Base-by-base conservation (phyloP, 768 basidiomycete species). In the Mycena galopus region DNA sequence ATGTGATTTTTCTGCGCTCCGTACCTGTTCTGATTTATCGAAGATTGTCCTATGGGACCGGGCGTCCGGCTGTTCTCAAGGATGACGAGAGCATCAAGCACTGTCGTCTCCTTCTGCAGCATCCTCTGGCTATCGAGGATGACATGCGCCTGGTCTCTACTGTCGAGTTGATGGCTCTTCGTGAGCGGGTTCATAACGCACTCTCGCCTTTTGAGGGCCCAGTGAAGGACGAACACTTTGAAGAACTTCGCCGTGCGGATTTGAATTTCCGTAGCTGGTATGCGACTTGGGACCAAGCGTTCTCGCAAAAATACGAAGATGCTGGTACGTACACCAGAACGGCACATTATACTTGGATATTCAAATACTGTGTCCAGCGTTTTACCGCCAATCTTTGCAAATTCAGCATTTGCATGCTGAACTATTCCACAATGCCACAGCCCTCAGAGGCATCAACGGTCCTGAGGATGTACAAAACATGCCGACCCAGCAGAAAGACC, bases 91-190 rank as follows among this genome's bases (percentile, higher is more conserved):
- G 95, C 61, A 96, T 98, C 69, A 88, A 86, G 77, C 90, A 94
- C 71, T 95, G 94, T 75, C 90, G 93, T 39, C 84, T 92, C 56
- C 86, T 98, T 23, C 83, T 98, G 27, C 90, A 92, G 73, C 96
- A 98, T 79, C 96, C 96, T 42, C 83, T 97, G 32, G 89, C 95
- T 17, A 94, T 97, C 71, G 92, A 95, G 77, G 96, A 97, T 75
- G 96, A 98, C 77, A 96, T 96, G 90, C 93, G 96, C 68, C 89
- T 98, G 17, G 94, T 98, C 16, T 97, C 96, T 4, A 97, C 95
- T 2, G 96, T 98, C 30, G 96, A 98, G 78, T 87, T 97, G 67
- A 96, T 96, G 89, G 91, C 91, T 33, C 90, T 97, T 73, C 91
- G 96, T 71, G 96, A 97, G 77, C 89, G 93, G 29, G 87, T 97